Evolutionary conservation across 1,284 basidiomycete genomes (phyloP).

Genomic region (Serendipita sp.): DNA sequence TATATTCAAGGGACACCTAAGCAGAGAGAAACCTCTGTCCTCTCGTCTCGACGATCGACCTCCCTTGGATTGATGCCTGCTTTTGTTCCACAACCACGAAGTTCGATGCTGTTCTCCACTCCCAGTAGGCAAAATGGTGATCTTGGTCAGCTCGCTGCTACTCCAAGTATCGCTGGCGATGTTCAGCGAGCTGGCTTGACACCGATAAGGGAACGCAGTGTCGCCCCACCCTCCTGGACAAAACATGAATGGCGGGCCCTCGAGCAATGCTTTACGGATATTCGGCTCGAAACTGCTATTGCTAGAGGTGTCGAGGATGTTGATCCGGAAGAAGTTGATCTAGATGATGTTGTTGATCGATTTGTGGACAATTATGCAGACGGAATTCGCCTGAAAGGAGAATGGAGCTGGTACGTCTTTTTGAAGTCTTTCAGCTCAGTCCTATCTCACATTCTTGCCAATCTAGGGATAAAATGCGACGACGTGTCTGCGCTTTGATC

Average conservation of each 20-base stretch:
- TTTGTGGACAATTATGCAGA: background rate
- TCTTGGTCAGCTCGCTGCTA: background rate
- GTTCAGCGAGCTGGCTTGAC: background rate
- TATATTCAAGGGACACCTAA: constrained; percentile 6
- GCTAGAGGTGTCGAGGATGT: background rate
- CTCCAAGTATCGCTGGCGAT: background rate
- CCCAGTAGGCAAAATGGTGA: background rate
- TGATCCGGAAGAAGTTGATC: background rate
- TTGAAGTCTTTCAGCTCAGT: background rate
- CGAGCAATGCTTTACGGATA: constrained; percentile 5
- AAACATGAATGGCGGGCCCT: background rate
- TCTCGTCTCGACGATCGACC: background rate
- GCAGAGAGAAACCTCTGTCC: background rate
- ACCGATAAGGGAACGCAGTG: background rate
- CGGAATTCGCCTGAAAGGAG: background rate
- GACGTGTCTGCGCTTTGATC: background rate
- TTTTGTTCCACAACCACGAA: background rate
- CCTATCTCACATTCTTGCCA: background rate
- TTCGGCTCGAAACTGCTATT: background rate
- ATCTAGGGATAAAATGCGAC: constrained; percentile 4
- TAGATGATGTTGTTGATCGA: constrained; percentile 1
- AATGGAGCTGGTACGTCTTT: constrained; percentile 1
- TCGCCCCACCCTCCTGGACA: background rate
- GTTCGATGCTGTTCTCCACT: background rate
- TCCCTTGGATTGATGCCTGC: background rate